Base-by-base conservation (phyloP, 306 rosid genomes). In the Acmispon strigosus region DNA sequence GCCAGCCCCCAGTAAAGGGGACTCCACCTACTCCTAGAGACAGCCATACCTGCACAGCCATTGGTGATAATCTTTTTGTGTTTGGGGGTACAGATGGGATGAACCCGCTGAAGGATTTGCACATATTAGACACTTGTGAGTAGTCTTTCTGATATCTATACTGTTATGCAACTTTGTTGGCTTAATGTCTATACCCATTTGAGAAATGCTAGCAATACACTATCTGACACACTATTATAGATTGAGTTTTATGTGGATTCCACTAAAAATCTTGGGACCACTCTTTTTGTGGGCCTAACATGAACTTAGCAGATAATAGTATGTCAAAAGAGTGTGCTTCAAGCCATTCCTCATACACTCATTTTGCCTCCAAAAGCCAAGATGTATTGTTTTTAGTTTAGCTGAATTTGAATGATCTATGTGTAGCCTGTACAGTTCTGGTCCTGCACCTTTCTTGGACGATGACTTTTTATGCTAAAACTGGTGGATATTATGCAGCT, bases 81-180 rank as follows among this genome's bases (percentile, higher is more conserved):
- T 95, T 95, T 85, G 99, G 99, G 65, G 99, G 99, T 53, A 95
- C 99, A 5, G 99, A 95, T 85, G 99, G 99, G 66, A 83, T 67
- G 64, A 95, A 77, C 61, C 99, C 99, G 32, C 92, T 95, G 19
- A 87, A 66, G 66, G 99, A 95, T 78, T 89, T 95, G 84, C 90
- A 86, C 66, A 85, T 91, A 37, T 75, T 95, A 45, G 93, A 95
- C 78, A 95, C 97, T 36, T 81, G 99, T 95, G 85, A 95, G 93
- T 71, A 56, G 1, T 73, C 20, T 36, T 67, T 81, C 47, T 65
- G 6, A 8, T 54, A 15, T 57, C 39, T 56, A 56, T 62, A 59
- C 44, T 17, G 1, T 32, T 32, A 2, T 52, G 4, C 12, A 1
- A 42, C 61, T 58, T 22, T 52, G 19, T 22, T 69, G 64, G 45